phyloP scores from a whole-genome alignment of 164 flowering plant genomes.

The Nymphaea colorata region DNA sequence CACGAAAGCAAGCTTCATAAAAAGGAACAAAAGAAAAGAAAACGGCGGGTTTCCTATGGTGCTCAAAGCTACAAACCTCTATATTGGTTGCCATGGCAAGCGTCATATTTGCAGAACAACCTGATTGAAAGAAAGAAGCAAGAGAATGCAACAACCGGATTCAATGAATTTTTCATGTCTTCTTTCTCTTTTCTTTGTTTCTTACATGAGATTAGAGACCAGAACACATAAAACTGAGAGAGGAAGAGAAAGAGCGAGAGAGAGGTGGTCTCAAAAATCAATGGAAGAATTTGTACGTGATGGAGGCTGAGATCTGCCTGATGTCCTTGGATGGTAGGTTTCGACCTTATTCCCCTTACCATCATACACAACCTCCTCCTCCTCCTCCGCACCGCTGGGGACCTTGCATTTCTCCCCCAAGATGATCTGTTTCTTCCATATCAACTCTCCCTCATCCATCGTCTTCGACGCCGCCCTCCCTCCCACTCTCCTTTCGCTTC shows the following conservation, averaged over 20 bases:
- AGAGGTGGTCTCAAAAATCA: not conserved
- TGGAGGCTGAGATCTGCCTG: constrained; percentile 19
- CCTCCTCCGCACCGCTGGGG: constrained; percentile 21
- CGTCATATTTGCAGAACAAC: too few relatives aligned
- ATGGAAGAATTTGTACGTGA: constrained; percentile 15
- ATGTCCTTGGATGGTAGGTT: constrained; percentile 15
- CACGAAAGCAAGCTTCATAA: too few relatives aligned
- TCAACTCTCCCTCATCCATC: constrained; percentile 20
- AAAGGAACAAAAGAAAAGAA: too few relatives aligned
- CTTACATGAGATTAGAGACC: too few relatives aligned
- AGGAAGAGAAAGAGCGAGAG: not conserved
- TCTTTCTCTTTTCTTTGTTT: too few relatives aligned
- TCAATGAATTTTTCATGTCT: too few relatives aligned
- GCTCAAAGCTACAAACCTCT: too few relatives aligned
- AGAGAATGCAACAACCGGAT: too few relatives aligned
- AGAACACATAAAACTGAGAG: too few relatives aligned
- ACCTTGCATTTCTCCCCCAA: constrained; percentile 63
- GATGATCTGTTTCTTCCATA: constrained; percentile 69
- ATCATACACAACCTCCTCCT: constrained; percentile 36
- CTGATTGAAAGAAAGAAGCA: too few relatives aligned
- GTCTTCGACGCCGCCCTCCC: not conserved
- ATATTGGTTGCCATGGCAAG: too few relatives aligned
- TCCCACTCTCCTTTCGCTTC: constrained; percentile 7
- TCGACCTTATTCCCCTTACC: constrained; percentile 32
- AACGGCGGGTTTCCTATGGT: too few relatives aligned